phyloP scores from a whole-genome alignment of 2,329 filamentous ascomycete species.

The Beauveria caledonica region DNA sequence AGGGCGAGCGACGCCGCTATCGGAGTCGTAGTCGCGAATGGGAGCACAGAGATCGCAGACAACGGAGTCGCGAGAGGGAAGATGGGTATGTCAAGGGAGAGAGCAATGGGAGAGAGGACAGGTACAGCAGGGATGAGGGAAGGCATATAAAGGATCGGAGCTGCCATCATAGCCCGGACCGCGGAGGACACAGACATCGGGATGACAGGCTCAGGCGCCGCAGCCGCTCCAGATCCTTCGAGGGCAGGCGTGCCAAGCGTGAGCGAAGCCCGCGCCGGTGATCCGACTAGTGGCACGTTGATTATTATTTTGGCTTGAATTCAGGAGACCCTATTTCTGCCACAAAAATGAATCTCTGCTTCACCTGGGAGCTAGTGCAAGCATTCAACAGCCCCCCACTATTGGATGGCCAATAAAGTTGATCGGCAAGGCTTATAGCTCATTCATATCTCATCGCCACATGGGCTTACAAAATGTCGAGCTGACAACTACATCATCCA shows the following conservation, averaged over 20 bases:
- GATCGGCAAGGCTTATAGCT: not conserved
- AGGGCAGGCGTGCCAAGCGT: not conserved
- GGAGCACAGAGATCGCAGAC: not conserved
- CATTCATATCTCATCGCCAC: not conserved
- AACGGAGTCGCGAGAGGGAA: conserved; percentile 17
- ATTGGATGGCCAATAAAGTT: not conserved
- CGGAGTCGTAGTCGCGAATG: not conserved
- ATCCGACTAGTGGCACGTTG: not conserved
- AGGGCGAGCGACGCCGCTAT: conserved; percentile 25
- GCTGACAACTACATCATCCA: too few species aligned
- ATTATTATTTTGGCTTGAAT: not conserved
- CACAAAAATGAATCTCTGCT: not conserved
- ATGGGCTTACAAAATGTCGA: not conserved
- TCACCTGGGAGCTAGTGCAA: not conserved
- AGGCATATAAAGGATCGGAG: conserved; percentile 7
- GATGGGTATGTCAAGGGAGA: not conserved
- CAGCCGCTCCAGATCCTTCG: conserved; percentile 11
- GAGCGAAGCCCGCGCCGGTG: not conserved
- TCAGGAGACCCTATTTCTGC: not conserved
- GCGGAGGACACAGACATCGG: conserved; percentile 1
- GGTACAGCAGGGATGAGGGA: conserved; percentile 8
- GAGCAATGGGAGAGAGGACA: conserved; percentile 22
- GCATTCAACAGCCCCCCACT: not conserved
- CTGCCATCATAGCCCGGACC: conserved; percentile 12
- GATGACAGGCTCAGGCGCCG: conserved; percentile 14